These are phyloP conservation scores for Urochloa ruziziensis DNA, from an alignment of 176 grass and related monocot genomes.

Conservation along the genomic window DNA sequence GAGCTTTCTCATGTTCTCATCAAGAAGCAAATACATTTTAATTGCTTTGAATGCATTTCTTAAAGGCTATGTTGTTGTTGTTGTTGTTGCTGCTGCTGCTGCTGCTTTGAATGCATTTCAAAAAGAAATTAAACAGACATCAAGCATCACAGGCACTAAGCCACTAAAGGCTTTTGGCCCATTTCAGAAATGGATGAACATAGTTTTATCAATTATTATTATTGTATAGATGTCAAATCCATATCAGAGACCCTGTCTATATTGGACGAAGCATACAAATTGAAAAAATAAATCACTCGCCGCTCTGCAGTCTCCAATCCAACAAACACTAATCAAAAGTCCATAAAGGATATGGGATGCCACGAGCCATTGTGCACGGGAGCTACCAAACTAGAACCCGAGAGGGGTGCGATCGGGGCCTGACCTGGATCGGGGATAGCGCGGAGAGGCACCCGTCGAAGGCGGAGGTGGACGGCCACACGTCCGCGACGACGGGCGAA, in stretches of 20 bases:
- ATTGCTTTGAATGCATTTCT: neutral
- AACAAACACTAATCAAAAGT: neutral
- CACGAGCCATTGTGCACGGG: neutral
- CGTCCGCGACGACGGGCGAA: conserved; percentile 74
- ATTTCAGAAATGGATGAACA: neutral
- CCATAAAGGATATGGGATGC: neutral
- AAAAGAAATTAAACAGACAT: neutral
- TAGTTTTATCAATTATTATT: neutral
- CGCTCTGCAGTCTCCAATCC: conserved; percentile 14
- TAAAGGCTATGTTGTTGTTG: too few relatives aligned
- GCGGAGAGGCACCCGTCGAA: conserved; percentile 88
- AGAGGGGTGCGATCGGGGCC: neutral
- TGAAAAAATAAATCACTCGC: neutral
- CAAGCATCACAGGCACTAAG: neutral
- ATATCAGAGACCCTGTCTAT: neutral
- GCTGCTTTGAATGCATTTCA: neutral
- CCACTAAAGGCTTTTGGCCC: neutral
- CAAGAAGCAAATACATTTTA: neutral
- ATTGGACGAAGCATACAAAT: neutral
- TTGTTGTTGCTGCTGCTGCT: too few relatives aligned
- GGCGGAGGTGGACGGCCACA: conserved; percentile 92
- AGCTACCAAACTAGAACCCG: neutral
- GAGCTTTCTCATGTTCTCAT: conserved; percentile 6
- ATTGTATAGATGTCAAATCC: neutral
- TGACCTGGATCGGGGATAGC: conserved; percentile 94